These are phyloP conservation scores for Teratosphaeria nubilosa DNA, from an alignment of 2,329 filamentous ascomycete genomes.

Conservation along the genomic window DNA sequence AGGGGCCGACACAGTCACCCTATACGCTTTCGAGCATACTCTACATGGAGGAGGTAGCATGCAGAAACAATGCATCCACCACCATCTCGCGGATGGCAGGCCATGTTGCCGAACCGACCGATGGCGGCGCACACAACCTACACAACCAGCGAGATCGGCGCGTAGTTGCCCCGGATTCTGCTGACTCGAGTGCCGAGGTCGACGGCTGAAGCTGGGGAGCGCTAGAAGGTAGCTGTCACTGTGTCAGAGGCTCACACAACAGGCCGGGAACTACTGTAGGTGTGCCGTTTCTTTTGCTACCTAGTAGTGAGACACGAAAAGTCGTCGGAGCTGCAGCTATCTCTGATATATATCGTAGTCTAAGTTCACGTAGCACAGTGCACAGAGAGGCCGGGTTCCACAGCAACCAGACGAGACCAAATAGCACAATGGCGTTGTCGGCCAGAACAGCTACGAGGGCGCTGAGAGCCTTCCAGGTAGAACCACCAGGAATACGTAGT, in stretches of 20 bases:
- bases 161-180: not conserved
- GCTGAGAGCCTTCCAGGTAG: conserved; percentile 54
- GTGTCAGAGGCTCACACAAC: not conserved
- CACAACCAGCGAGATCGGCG: not conserved
- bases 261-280: not conserved
- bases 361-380: not conserved
- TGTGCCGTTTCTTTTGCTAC: not conserved
- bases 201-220: not conserved
- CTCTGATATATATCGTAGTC: not conserved
- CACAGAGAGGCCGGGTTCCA: conserved; percentile 1
- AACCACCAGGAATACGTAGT: not conserved
- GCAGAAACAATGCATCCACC: not conserved
- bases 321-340: not conserved
- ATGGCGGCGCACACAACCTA: not conserved
- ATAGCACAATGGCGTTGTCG: conserved; percentile 50
- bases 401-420: not conserved
- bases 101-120: not conserved
- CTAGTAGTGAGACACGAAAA: not conserved
- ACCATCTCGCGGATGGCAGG: not conserved
- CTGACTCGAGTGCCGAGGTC: not conserved
- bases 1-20: not conserved
- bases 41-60: not conserved
- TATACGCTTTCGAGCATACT: not conserved
- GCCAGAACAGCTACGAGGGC: conserved; percentile 52
- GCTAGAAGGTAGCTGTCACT: too few relatives aligned